Conservation (phyloP, 805 yeast species). For the Hanseniaspora singularis region DNA sequence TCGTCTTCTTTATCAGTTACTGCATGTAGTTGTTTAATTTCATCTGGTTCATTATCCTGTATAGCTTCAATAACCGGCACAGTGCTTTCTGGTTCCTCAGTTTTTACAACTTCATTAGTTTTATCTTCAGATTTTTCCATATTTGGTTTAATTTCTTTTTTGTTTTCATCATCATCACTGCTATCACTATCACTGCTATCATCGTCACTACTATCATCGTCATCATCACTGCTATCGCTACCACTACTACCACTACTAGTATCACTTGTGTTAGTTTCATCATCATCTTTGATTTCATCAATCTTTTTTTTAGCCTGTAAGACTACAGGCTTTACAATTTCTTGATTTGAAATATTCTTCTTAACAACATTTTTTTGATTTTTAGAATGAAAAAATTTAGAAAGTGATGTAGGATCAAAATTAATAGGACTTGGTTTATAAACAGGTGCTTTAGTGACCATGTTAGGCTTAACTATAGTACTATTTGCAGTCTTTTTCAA, state of each 20-base stretch:
- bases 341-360: background rate
- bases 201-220: conserved; percentile 36
- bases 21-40: too few species aligned
- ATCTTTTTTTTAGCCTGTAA: too few species aligned
- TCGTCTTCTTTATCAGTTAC: too few species aligned
- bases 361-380: conserved; percentile 18
- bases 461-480: background rate
- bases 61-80: too few species aligned
- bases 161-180: conserved; percentile 24
- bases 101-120: conserved; percentile 18
- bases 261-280: conserved; percentile 9
- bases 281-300: background rate
- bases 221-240: conserved; percentile 31
- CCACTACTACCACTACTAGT: conserved; percentile 15
- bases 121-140: background rate
- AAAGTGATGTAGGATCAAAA: conserved; percentile 29
- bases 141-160: background rate
- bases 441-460: background rate
- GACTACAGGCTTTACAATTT: background rate
- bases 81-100: background rate
- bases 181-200: conserved; percentile 23
- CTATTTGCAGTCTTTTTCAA: background rate
- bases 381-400: conserved; percentile 29
- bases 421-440: conserved; percentile 15
- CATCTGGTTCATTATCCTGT: too few species aligned